Evolutionary conservation across 805 yeast genomes (phyloP), one percentile per base, ranked within the genome.

Genomic region (Yarrowia sp.): DNA sequence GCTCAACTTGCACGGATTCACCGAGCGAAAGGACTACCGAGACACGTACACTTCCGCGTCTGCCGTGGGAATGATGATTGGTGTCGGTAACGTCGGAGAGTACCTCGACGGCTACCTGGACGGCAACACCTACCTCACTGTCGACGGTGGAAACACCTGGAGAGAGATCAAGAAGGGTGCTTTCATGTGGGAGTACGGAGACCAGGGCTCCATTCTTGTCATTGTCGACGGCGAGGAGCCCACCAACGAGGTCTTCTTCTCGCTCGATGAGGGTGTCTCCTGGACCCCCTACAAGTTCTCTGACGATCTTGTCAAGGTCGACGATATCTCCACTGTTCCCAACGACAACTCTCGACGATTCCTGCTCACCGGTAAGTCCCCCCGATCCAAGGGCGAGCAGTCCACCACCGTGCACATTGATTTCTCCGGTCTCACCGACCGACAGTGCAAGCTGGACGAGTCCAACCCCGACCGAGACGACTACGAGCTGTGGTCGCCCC

Each of bases 101-200:
- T 70, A 72, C 9, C 79, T 94, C 66, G 79, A 77, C 6, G 78
- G 84, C 9, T 76, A 78, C 66, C 70, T 76, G 47, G 85, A 87
- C 58, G 83, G 88, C 0, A 81, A 89, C 1, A 91, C 97, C 0
- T 95, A 85, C 74, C 78, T 95, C 70, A 87, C 97, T 3, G 81
- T 84, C n/a, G 98, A 95, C 78, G 99, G 95, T 1, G 99, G 99
- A 68, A 79, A 86, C 15, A 84, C 92, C 3, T 95, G 98, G 98
- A 85, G 77, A 64, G 96, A 91, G 77, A 80, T 94, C 36, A 82
- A 79, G 69, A 86, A 88, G 69, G 95, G 96, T 4, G 83, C 86
- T 0, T 84, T 85, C 72, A 89, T 89, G 85, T 95, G 98, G 98
- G 98, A 93, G 77, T 95, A 82, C 76, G 98, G 98, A 70, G 99